A percentile compares a stretch with the other conserved stretches of the same genome.
phyloP scores from a whole-genome alignment of 1,139 yeast species.

The Starmera stellimalicola region DNA sequence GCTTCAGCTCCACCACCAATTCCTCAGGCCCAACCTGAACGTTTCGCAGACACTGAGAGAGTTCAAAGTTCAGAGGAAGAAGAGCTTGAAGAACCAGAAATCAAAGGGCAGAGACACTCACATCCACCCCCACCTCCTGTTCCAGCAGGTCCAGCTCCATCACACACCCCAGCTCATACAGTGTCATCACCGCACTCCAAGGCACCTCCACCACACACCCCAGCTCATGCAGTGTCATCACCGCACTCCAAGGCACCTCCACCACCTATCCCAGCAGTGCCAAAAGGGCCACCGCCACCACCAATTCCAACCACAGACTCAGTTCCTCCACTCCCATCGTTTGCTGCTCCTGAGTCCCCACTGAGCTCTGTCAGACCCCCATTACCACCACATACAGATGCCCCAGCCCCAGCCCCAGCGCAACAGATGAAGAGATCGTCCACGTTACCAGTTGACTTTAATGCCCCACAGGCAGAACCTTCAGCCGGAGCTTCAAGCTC shows the following conservation, averaged over 20 bases:
- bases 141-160: constrained; percentile 11
- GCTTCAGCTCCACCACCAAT: constrained; percentile 10
- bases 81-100: constrained; percentile 9
- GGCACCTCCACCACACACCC: constrained; percentile 8
- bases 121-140: constrained; percentile 9
- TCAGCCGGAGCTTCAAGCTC: no score
- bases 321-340: constrained; percentile 1
- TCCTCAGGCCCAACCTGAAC: constrained; percentile 2
- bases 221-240: constrained; percentile 8
- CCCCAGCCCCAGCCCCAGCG: constrained; percentile 14
- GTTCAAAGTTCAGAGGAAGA: neutral
- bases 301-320: constrained; percentile 5
- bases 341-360: neutral
- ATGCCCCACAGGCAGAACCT: no score
- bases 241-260: constrained; percentile 4
- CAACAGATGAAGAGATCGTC: constrained; percentile 16
- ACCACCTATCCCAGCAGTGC: constrained; percentile 5
- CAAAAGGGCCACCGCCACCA: neutral
- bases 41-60: constrained; percentile 7
- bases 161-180: no score
- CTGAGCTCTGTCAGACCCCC: constrained; percentile 3
- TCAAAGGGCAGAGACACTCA: constrained; percentile 13
- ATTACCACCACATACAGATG: constrained; percentile 8
- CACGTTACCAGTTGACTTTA: constrained; percentile 12
- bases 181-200: constrained; percentile 2